Base-by-base conservation (phyloP, 495 filamentous ascomycete species). In the Penicillium simplicissimum region DNA sequence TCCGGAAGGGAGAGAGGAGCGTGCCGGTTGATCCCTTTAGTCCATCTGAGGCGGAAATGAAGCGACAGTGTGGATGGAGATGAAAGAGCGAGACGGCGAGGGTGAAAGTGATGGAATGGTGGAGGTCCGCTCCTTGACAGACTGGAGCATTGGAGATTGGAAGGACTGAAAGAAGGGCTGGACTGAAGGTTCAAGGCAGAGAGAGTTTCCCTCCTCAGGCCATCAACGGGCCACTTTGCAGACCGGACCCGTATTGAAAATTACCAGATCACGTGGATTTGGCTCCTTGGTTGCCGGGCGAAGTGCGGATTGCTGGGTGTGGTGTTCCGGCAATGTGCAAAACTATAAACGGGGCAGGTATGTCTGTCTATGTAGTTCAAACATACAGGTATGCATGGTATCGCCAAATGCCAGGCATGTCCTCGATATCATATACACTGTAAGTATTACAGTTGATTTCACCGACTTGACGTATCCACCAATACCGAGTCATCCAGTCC, bases 11-110 rank as follows among this genome's bases (percentile, higher is more conserved):
- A 52, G 48, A 33, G 48, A 8, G 23, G 35, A 52, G 55, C 51
- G 59, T 55, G 58, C 57, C 40, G 42, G 59, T 25, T 25, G 33
- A 21, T 31, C 33, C 42, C 43, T 34, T 33, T 14, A 58, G 42
- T n/a, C 31, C 56, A 58, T 58, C 42, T 31, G 40, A 31, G 31
- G 17, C 34, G 40, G 43, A 49, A 4, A 43, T 43, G 21, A 40
- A 36, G 42, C 31, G 56, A 51, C 47, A 19, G 19, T 14, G 28
- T 19, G 17, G 40, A 42, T 56, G 38, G 56, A 51, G 42, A 55
- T 38, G 34, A 37, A n/a, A 42, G 52, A 15, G 17, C 31, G 51
- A 35, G 28, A 23, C 11, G 53, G 13, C 2, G 42, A 43, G 15
- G 38, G 17, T 47, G 43, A 31, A 49, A 25, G 21, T 31, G 45